Evolutionary conservation across 108 stramenopile species (phyloP), one percentile per base, ranked within the genome.

Genomic region (Skeletonema menzelii): DNA sequence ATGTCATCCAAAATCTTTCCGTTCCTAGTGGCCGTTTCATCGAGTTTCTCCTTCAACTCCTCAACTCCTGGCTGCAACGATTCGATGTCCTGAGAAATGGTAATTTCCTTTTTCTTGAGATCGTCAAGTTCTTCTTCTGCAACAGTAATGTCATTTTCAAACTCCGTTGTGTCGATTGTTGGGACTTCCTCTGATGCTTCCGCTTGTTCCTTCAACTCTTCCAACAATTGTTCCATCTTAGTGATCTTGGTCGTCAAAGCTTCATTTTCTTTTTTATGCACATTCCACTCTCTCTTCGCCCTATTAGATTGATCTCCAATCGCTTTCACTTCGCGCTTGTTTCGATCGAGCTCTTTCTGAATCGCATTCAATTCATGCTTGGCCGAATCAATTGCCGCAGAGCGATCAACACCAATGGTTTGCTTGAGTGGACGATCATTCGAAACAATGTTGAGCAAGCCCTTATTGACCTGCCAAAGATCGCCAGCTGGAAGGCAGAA

Each of bases 371-470:
- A 22, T 27, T 94, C 93, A 38, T 71, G 47, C 72, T 85, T 68
- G 1, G 84, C 80, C 15, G 85, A 80, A 26, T 77, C 81, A 46
- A 94, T 80, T 2, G 91, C 91, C 13, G 67, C 76, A 11, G 86
- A 75, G 42, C 63, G 77, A 67, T 94, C 93, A 8, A 87, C 82
- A n/a, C 90, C 90, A 80, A 94, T 87, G 13, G 87, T 87, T 59
- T 81, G 67, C 35, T 79, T 80, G 58, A 87, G 40, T 57, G 56
- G 63, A 26, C 68, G 80, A 4, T 87, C 83, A 56, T 90, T 85
- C 8, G 86, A 69, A 27, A 82, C 85, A 65, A 89, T 78, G 8
- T 67, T 63, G 26, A 73, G 49, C 11, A 58, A 58, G 22, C 84
- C 86, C 31, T 56, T 73, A 30, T 55, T 76, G 30, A 86, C 75